phyloP scores from a whole-genome alignment of 352 stramenopile species.

The Phytopythium delawarense region DNA sequence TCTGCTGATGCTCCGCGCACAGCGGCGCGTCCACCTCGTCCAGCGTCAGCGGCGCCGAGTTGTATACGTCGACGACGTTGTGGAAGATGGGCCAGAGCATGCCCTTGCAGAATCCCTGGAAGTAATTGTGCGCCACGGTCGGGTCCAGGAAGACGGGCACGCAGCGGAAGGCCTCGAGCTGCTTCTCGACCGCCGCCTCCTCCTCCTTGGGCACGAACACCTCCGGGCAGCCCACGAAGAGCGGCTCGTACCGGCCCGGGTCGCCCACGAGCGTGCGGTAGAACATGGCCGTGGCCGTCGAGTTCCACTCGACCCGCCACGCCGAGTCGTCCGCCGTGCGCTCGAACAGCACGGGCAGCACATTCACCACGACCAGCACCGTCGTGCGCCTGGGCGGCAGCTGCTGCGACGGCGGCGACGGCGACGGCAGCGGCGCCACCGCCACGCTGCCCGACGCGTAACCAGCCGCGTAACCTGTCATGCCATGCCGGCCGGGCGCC shows the following conservation, averaged over 20 bases:
- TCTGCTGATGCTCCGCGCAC: not conserved
- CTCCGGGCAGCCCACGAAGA: slow-evolving; percentile 75
- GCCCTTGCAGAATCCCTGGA: slow-evolving; percentile 95
- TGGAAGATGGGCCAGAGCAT: slow-evolving; percentile 98
- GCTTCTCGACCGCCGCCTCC: slow-evolving; percentile 63
- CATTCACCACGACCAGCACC: slow-evolving; percentile 77
- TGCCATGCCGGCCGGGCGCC: too few species aligned
- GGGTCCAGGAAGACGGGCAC: slow-evolving; percentile 95
- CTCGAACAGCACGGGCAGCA: slow-evolving; percentile 71
- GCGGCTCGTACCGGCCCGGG: slow-evolving; percentile 42
- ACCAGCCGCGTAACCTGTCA: too few species aligned
- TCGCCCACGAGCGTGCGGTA: slow-evolving; percentile 66
- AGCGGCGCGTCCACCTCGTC: slow-evolving; percentile 24
- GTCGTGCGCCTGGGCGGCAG: slow-evolving; percentile 28
- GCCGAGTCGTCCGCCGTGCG: slow-evolving; percentile 34
- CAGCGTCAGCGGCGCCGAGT: slow-evolving; percentile 61
- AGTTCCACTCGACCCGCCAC: slow-evolving; percentile 69
- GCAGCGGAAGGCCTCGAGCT: slow-evolving; percentile 88
- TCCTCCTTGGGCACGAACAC: slow-evolving; percentile 62
- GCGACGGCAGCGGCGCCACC: not conserved
- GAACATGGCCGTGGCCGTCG: slow-evolving; percentile 67
- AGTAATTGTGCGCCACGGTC: slow-evolving; percentile 77
- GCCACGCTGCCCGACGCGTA: not conserved
- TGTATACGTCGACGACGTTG: slow-evolving; percentile 96
- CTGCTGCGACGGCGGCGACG: not conserved